Percentiles rank a stretch among this genome's conserved stretches.
Evolutionary conservation across 495 filamentous ascomycete genomes (phyloP).

Genomic region (Opeltia flavorubescens): DNA sequence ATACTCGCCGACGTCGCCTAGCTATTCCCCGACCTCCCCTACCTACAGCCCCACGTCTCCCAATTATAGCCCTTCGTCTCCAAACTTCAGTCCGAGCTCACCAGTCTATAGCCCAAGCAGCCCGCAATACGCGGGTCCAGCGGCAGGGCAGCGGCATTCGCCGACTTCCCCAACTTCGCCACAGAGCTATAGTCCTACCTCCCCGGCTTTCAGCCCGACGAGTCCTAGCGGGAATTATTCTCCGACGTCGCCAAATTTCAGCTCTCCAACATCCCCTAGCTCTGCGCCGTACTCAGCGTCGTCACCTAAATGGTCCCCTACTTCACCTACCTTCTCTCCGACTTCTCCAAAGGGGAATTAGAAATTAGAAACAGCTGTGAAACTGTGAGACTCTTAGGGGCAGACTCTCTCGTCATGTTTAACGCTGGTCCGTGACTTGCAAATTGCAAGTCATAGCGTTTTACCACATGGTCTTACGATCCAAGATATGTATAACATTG

Average conservation of each 20-base stretch:
- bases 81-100: slow-evolving; percentile 43
- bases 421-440: too few species aligned
- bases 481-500: too few species aligned
- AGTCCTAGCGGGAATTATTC: slow-evolving; percentile 63
- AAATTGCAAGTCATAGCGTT: too few species aligned
- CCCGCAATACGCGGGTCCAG: slow-evolving; percentile 37
- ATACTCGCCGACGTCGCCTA: slow-evolving; percentile 75
- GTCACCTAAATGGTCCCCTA: slow-evolving; percentile 44
- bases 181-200: slow-evolving; percentile 33
- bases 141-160: slow-evolving; percentile 31
- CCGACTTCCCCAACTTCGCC: slow-evolving; percentile 56
- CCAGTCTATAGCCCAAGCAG: slow-evolving; percentile 54
- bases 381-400: neutral
- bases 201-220: slow-evolving; percentile 28
- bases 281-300: slow-evolving; percentile 35
- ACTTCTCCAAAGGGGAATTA: slow-evolving; percentile 12
- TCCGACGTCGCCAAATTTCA: slow-evolving; percentile 59
- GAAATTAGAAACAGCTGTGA: neutral
- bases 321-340: slow-evolving; percentile 28
- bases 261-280: slow-evolving; percentile 40
- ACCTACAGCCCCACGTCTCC: slow-evolving; percentile 40
- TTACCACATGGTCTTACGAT: too few species aligned
- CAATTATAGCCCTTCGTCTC: slow-evolving; percentile 49
- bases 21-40: slow-evolving; percentile 59
- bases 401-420: too few species aligned